Base-by-base conservation (phyloP, 495 filamentous ascomycete genomes). In the Penicillium ochrochloron region DNA sequence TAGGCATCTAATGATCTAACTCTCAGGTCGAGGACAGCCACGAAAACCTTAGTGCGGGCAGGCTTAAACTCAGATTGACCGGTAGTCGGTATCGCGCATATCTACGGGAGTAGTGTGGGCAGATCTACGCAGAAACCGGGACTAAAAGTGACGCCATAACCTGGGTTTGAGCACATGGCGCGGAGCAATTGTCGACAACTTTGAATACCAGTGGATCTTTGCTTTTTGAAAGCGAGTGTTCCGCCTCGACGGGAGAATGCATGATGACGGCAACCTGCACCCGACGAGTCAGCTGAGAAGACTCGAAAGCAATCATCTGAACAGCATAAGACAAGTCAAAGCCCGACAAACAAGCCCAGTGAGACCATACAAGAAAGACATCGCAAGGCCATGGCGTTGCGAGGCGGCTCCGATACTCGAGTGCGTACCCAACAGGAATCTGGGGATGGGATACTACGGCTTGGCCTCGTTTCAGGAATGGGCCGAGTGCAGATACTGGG, bases 391-490 rank as follows among this genome's bases (percentile, higher is more conserved):
- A 21, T 59, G 29, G 57, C 57, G 23, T 44, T 12, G 48, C 48
- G 11, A 52, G 25, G 48, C 48, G 25, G 48, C 25, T 52, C 48
- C 48, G 25, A 52, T 3, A 52, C 8, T 52, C 25, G 48, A 52
- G 48, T 2, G 23, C 5, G 25, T 31, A 9, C 48, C 46, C 23
- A 52, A 39, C 59, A 12, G 31, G 21, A 60, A 39, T 52, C 59
- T 8, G 59, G 48, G 59, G 46, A 31, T 29, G 10, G 31, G 12
- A 34, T 35, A 60, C 31, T 34, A 31, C 14, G 42, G 58, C 33
- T 52, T 60, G 58, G 59, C 59, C 5, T 10, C 19, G n/a, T 27
- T n/a, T 60, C 59, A 52, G 59, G 59, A 60, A 60, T 60, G 33
- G 53, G 46, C 33, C 46, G 46, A n/a, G 21, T 39, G 59, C 59